These are phyloP conservation scores for Ambrosia artemisiifolia DNA, from an alignment of 129 eudicot species.

Conservation along the genomic window DNA sequence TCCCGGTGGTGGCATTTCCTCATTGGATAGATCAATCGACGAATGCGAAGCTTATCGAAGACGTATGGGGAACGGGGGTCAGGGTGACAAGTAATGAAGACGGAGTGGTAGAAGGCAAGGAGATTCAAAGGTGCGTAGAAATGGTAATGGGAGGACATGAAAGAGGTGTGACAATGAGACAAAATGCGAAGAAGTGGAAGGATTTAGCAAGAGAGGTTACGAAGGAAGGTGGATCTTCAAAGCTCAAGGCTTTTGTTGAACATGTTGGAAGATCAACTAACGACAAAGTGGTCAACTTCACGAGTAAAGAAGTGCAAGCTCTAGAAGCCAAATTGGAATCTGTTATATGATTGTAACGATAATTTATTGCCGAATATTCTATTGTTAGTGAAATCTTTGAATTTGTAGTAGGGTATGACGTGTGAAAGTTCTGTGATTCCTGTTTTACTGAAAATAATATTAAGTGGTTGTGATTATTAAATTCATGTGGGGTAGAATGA, in stretches of 20 bases:
- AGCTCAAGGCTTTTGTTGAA: slow-evolving; percentile 18
- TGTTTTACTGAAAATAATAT: too few relatives aligned
- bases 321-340: too few relatives aligned
- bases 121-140: slow-evolving; percentile 43
- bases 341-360: too few relatives aligned
- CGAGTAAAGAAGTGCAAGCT: too few relatives aligned
- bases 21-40: slow-evolving; percentile 68
- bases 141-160: slow-evolving; percentile 54
- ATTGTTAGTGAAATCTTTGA: too few relatives aligned
- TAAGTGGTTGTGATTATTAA: too few relatives aligned
- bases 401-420: too few relatives aligned
- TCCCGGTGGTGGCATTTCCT: slow-evolving; percentile 64
- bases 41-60: slow-evolving; percentile 54
- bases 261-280: background rate
- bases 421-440: too few relatives aligned
- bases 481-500: too few relatives aligned
- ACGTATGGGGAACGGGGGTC: background rate
- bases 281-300: background rate
- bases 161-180: slow-evolving; percentile 41
- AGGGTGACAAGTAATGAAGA: slow-evolving; percentile 40
- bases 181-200: slow-evolving; percentile 45
- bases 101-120: slow-evolving; percentile 53
- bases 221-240: slow-evolving; percentile 48
- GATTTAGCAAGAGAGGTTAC: slow-evolving; percentile 47
- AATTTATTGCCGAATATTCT: too few relatives aligned